Percentiles rank a stretch among this genome's conserved stretches.
Conservation (phyloP, 768 basidiomycete genomes). For the Arthromyces matolae region DNA sequence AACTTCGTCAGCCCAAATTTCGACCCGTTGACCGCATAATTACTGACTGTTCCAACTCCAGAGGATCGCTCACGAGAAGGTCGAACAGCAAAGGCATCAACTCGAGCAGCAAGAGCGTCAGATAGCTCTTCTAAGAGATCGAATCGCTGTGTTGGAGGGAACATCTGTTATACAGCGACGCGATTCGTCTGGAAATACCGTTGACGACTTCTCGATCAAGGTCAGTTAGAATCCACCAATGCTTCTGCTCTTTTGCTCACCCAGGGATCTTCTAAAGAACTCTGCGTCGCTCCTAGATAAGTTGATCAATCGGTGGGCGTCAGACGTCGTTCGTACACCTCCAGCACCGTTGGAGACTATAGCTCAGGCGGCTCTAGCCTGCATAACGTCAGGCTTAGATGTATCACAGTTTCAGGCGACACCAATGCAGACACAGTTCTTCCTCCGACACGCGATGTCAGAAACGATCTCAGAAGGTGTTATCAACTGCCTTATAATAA, state of each 20-base stretch:
- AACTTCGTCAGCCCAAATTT: constrained; percentile 59
- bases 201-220: constrained; percentile 89
- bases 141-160: constrained; percentile 75
- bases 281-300: constrained; percentile 79
- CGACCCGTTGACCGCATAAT: background rate
- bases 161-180: constrained; percentile 38
- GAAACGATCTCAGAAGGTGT: constrained; percentile 75
- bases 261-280: constrained; percentile 44
- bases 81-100: constrained; percentile 75
- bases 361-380: constrained; percentile 55
- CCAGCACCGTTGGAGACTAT: constrained; percentile 50
- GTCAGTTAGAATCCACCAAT: constrained; percentile 33
- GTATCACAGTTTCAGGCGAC: constrained; percentile 41
- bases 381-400: constrained; percentile 53
- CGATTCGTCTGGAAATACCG: constrained; percentile 54
- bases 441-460: constrained; percentile 77
- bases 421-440: constrained; percentile 73
- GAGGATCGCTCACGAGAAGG: constrained; percentile 87
- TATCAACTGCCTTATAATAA: constrained; percentile 83
- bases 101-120: constrained; percentile 83
- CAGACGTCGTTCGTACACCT: constrained; percentile 61
- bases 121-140: constrained; percentile 65
- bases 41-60: constrained; percentile 20
- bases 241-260: constrained; percentile 4
- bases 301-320: constrained; percentile 84